A percentile compares a stretch with the other conserved stretches of the same genome.
These are phyloP conservation scores for Diaporthe nobilis DNA, from an alignment of 2,329 filamentous ascomycete genomes.

Conservation along the genomic window DNA sequence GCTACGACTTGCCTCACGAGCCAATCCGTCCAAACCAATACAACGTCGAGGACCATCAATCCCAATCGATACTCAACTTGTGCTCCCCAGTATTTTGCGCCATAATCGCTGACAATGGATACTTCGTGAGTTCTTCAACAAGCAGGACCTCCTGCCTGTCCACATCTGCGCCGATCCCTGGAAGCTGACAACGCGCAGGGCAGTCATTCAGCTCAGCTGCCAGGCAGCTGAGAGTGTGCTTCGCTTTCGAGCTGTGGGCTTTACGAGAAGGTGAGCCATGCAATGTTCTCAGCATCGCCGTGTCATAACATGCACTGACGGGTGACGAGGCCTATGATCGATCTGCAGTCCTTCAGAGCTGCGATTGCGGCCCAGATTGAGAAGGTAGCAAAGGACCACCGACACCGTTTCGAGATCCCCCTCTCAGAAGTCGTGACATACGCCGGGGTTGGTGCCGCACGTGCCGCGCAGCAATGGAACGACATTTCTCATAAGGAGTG, in stretches of 20 bases:
- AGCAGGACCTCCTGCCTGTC: not conserved
- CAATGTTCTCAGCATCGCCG: accelerated
- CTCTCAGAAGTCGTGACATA: not conserved
- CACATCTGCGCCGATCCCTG: no score
- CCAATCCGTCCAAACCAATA: no score
- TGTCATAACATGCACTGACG: not conserved
- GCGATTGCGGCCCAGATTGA: not conserved
- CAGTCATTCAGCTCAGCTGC: slow-evolving; percentile 12
- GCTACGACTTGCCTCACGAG: no score
- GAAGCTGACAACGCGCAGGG: not conserved
- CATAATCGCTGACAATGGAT: not conserved
- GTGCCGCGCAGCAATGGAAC: slow-evolving; percentile 26
- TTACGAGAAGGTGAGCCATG: not conserved
- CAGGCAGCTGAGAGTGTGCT: slow-evolving; percentile 34
- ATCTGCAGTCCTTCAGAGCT: slow-evolving; percentile 1
- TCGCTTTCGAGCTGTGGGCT: slow-evolving; percentile 5
- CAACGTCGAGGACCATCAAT: not conserved
- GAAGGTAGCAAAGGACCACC: not conserved
- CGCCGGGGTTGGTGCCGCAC: not conserved
- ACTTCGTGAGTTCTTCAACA: not conserved
- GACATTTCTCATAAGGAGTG: slow-evolving; percentile 13
- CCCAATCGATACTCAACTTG: not conserved
- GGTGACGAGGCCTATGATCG: not conserved
- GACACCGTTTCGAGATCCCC: slow-evolving; percentile 17
- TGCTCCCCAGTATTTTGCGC: no score